phyloP scores from a whole-genome alignment of 495 filamentous ascomycete genomes.

The Hamigera avellanea region DNA sequence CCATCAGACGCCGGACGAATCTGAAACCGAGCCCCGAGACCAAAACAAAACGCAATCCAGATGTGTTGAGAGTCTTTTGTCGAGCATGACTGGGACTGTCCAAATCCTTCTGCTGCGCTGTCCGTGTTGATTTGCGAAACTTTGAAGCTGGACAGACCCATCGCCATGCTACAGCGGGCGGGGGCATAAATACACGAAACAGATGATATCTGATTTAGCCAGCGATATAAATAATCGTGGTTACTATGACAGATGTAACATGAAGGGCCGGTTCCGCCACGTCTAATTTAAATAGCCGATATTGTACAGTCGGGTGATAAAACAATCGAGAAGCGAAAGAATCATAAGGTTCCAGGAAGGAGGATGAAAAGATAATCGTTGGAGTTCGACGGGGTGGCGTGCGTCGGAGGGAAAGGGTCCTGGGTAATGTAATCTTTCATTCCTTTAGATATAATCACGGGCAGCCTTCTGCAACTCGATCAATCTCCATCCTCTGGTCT shows the following conservation, averaged over 20 bases:
- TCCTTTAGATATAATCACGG: constrained; percentile 74
- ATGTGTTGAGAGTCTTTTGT: constrained; percentile 1
- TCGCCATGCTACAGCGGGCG: too few relatives aligned
- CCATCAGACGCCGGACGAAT: constrained; percentile 8
- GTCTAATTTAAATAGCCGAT: constrained; percentile 24
- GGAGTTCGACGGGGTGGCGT: neutral
- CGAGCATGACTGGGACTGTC: neutral
- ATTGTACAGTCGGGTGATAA: constrained; percentile 32
- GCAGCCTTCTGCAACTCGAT: constrained; percentile 98
- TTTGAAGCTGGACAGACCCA: neutral
- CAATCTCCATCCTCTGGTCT: constrained; percentile 90
- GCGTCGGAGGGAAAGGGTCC: neutral
- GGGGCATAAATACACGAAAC: constrained; percentile 25
- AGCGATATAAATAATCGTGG: constrained; percentile 12
- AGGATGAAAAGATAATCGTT: constrained; percentile 3
- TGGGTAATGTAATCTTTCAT: neutral
- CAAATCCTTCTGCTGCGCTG: neutral
- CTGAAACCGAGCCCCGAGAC: neutral
- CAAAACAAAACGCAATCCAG: constrained; percentile 1
- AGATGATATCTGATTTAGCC: constrained; percentile 9
- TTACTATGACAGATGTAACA: constrained; percentile 22
- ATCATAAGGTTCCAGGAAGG: constrained; percentile 1
- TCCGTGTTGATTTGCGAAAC: neutral
- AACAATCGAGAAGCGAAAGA: constrained; percentile 16
- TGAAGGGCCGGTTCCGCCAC: constrained; percentile 26